Conservation (phyloP, 2,329 filamentous ascomycete species). For the Fusarium secorum region DNA sequence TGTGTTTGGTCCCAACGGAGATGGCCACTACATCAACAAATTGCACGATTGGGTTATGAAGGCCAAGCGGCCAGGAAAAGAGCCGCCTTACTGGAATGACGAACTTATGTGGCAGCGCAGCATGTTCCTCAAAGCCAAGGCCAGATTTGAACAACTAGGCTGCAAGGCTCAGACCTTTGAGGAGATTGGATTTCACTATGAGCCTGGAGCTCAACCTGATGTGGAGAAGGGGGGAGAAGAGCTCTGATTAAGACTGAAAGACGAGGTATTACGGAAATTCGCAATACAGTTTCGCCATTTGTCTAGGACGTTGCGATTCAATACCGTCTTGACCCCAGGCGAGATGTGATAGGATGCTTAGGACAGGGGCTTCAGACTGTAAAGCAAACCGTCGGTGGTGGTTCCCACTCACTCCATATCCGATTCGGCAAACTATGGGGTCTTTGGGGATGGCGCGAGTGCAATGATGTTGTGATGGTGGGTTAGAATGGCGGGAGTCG, state of each 20-base stretch:
- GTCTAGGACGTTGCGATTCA: conserved; percentile 14
- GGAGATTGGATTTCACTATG: conserved; percentile 75
- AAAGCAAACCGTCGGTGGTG: background rate
- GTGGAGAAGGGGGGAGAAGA: background rate
- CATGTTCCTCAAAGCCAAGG: conserved; percentile 73
- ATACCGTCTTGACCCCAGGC: background rate
- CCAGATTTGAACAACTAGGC: conserved; percentile 73
- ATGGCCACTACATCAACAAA: conserved; percentile 75
- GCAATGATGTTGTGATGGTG: conserved; percentile 37
- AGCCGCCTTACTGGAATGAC: conserved; percentile 75
- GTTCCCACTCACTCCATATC: conserved; percentile 19
- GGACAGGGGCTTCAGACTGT: background rate
- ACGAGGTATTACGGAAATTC: background rate
- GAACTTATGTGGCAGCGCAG: conserved; percentile 76
- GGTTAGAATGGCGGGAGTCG: conserved; percentile 34
- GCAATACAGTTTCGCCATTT: conserved; percentile 19
- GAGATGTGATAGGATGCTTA: background rate
- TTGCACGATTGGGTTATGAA: conserved; percentile 68
- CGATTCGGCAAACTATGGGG: conserved; percentile 25
- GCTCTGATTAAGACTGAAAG: background rate
- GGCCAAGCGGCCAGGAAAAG: conserved; percentile 65
- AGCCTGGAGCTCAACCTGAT: conserved; percentile 26
- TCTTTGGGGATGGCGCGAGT: conserved; percentile 19
- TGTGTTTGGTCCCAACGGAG: conserved; percentile 50
- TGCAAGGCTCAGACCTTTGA: conserved; percentile 69